Percentiles rank a stretch among this genome's conserved stretches.
phyloP scores from a whole-genome alignment of 805 yeast genomes.

The Scheffersomyces coipomensis region DNA sequence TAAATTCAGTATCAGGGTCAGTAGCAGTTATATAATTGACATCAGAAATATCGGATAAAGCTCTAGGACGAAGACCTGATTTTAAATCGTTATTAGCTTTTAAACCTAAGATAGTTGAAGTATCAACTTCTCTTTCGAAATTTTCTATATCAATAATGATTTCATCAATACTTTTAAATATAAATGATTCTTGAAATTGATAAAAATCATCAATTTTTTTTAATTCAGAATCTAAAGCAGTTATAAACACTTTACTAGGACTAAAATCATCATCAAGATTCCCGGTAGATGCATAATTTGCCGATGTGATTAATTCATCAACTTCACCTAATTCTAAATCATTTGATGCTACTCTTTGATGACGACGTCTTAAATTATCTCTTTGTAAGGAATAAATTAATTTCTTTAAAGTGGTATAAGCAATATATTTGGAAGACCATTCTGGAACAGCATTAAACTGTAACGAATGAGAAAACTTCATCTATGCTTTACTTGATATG shows the following conservation, averaged over 20 bases:
- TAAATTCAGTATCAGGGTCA: conserved; percentile 36
- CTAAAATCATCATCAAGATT: conserved; percentile 36
- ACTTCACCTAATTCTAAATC: conserved; percentile 8
- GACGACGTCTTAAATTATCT: conserved; percentile 37
- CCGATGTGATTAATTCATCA: conserved; percentile 5
- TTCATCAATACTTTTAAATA: conserved; percentile 51
- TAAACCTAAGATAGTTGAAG: conserved; percentile 6
- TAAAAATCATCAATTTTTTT: conserved; percentile 76
- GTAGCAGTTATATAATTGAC: conserved; percentile 18
- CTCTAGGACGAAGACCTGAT: conserved; percentile 7
- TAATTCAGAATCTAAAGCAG: conserved; percentile 77
- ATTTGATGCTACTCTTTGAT: conserved; percentile 11
- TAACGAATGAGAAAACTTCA: conserved; percentile 94
- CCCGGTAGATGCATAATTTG: conserved; percentile 6
- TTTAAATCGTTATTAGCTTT: conserved; percentile 1
- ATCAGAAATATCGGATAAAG: conserved; percentile 15
- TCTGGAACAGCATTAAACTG: conserved; percentile 98
- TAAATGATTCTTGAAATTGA: conserved; percentile 59
- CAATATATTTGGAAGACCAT: conserved; percentile 91
- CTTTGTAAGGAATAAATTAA: conserved; percentile 80
- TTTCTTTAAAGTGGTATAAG: conserved; percentile 84
- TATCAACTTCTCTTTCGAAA: conserved; percentile 45
- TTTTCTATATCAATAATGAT: conserved; percentile 62
- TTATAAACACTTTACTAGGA: conserved; percentile 58
- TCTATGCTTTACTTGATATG: too few species aligned